phyloP scores from a whole-genome alignment of 2,329 filamentous ascomycete genomes.

The Clarireedia homoeocarpa region DNA sequence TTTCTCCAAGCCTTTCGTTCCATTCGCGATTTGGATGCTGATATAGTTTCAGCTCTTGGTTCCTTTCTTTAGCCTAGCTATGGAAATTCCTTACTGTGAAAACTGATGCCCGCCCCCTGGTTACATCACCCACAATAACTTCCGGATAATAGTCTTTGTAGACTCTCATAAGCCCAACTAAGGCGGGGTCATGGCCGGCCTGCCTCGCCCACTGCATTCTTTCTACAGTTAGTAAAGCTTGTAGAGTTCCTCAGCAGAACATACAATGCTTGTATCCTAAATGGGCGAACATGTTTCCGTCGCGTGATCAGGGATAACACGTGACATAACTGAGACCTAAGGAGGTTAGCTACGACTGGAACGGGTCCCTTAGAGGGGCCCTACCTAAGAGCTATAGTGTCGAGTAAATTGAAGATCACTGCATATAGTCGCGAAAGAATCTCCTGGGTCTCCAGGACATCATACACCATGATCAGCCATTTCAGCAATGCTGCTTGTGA shows the following conservation, averaged over 20 bases:
- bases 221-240: conserved; percentile 13
- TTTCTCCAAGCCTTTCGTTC: conserved; percentile 57
- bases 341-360: conserved; percentile 2
- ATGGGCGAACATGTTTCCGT: conserved; percentile 75
- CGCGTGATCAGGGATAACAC: conserved; percentile 71
- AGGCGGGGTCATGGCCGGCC: conserved; percentile 62
- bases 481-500: conserved; percentile 63
- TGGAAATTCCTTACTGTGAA: conserved; percentile 43
- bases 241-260: conserved; percentile 21
- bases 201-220: conserved; percentile 52
- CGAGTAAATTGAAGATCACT: conserved; percentile 72
- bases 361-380: background rate
- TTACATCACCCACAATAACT: conserved; percentile 67
- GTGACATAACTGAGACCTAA: conserved; percentile 53
- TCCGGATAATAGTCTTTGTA: conserved; percentile 90
- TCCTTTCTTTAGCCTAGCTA: background rate
- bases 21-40: conserved; percentile 68
- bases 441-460: conserved; percentile 55
- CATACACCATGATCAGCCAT: conserved; percentile 73
- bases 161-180: conserved; percentile 69
- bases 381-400: conserved; percentile 69
- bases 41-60: conserved; percentile 13
- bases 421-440: conserved; percentile 64
- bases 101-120: conserved; percentile 50
- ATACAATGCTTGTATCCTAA: conserved; percentile 70